These are phyloP conservation scores for sunflower (Helianthus annuus) DNA, from an alignment of 129 eudicot species.

Conservation along the genomic window DNA sequence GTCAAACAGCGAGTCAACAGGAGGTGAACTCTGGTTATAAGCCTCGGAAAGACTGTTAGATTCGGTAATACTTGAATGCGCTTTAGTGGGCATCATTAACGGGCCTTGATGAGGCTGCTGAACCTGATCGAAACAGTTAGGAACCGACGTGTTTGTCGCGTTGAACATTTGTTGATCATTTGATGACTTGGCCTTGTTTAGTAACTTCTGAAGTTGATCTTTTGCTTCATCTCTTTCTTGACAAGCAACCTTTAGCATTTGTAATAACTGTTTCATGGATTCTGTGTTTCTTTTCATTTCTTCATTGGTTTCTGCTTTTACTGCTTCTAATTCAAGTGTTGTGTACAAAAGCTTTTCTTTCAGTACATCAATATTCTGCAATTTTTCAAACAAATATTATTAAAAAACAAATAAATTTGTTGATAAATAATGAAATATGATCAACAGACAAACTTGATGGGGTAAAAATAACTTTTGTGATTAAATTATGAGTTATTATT, in stretches of 20 bases:
- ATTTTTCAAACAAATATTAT: neutral
- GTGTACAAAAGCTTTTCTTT: conserved; percentile 66
- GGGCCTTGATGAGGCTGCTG: conserved; percentile 34
- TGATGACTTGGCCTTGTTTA: conserved; percentile 41
- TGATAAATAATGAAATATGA: neutral
- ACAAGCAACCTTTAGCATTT: conserved; percentile 49
- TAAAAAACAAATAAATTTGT: neutral
- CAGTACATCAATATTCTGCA: conserved; percentile 62
- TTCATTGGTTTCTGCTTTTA: conserved; percentile 58
- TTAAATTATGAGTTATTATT: conserved; percentile 8
- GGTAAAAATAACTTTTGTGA: conserved; percentile 30
- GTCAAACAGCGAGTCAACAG: conserved; percentile 39
- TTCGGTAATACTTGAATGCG: conserved; percentile 64
- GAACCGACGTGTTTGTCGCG: neutral
- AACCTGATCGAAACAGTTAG: conserved; percentile 29
- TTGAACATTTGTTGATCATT: conserved; percentile 35
- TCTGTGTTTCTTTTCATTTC: conserved; percentile 58
- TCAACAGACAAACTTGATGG: conserved; percentile 17
- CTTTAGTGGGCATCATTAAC: conserved; percentile 39
- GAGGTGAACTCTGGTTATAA: conserved; percentile 35
- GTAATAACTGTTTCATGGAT: conserved; percentile 50
- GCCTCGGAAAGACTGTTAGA: conserved; percentile 50
- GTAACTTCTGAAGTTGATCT: conserved; percentile 57
- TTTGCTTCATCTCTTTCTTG: conserved; percentile 92
- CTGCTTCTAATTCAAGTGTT: conserved; percentile 59